Evolutionary conservation across 257 asterid genomes (phyloP).

Genomic region (Solanum gracilifrons): DNA sequence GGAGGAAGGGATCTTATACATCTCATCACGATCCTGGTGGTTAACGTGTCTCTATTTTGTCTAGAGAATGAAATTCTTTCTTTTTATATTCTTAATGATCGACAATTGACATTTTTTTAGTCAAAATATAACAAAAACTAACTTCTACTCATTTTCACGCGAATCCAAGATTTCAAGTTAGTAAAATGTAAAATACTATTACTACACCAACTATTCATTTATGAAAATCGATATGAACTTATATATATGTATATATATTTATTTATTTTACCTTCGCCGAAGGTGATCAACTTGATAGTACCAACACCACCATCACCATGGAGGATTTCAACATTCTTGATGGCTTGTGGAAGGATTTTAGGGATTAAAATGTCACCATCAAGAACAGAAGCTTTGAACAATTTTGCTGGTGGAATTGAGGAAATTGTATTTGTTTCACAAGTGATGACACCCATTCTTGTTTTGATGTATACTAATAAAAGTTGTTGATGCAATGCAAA

Average conservation of each 20-base stretch:
- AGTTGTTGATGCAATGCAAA: not conserved
- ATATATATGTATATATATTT: no score
- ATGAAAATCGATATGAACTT: not conserved
- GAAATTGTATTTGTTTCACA: slow-evolving; percentile 19
- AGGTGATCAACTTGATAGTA: slow-evolving; percentile 28
- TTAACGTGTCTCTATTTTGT: not conserved
- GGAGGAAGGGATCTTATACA: not conserved
- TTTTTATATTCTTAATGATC: not conserved
- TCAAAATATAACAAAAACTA: not conserved
- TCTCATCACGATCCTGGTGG: not conserved
- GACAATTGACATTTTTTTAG: not conserved
- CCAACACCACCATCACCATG: slow-evolving; percentile 51
- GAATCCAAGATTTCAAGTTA: not conserved
- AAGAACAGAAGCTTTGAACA: slow-evolving; percentile 34
- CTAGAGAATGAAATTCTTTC: not conserved
- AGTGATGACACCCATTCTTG: slow-evolving; percentile 24
- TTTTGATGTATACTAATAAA: not conserved
- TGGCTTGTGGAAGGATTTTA: slow-evolving; percentile 28
- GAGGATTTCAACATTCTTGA: slow-evolving; percentile 29
- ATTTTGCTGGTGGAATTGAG: slow-evolving; percentile 28
- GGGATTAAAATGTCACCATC: slow-evolving; percentile 42
- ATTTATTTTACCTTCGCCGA: slow-evolving; percentile 25
- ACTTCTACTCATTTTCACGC: not conserved
- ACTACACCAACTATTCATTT: not conserved
- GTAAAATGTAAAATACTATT: not conserved